Percentiles rank a stretch among this genome's conserved stretches.
These are phyloP conservation scores for Leavenworthia alabamica DNA, from an alignment of 345 rosid species.

Conservation along the genomic window DNA sequence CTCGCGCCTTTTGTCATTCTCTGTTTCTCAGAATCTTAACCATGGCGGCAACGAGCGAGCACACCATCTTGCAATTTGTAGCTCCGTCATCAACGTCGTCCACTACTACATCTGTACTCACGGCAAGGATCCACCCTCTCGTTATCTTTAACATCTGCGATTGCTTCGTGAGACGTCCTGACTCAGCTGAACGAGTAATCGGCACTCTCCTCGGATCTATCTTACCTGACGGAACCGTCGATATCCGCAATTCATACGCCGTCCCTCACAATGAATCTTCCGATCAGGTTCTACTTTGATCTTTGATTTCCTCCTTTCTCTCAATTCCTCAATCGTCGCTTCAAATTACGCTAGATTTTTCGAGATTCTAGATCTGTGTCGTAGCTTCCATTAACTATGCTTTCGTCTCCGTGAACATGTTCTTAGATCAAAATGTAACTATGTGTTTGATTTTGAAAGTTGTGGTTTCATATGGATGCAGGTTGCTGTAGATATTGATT, in stretches of 20 bases:
- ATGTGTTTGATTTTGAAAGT: neutral
- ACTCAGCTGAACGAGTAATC: constrained; percentile 90
- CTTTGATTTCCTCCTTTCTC: neutral
- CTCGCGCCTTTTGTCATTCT: constrained; percentile 14
- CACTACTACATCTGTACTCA: constrained; percentile 19
- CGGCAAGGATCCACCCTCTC: constrained; percentile 79
- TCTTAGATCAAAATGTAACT: neutral
- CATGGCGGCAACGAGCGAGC: constrained; percentile 75
- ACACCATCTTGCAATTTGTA: constrained; percentile 60
- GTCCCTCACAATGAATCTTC: constrained; percentile 95
- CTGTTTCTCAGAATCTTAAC: neutral
- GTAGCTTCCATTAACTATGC: too few relatives aligned
- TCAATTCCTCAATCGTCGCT: neutral
- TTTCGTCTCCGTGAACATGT: neutral
- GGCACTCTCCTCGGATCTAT: constrained; percentile 95
- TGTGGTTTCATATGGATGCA: constrained; percentile 25
- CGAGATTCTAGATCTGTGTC: too few relatives aligned
- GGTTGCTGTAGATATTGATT: constrained; percentile 96
- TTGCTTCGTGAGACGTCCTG: constrained; percentile 89
- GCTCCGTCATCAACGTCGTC: constrained; percentile 29
- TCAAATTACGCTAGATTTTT: too few relatives aligned
- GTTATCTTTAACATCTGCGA: constrained; percentile 92
- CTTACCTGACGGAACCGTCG: constrained; percentile 82
- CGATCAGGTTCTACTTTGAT: constrained; percentile 50
- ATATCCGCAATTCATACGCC: constrained; percentile 86